Evolutionary conservation across 2,329 filamentous ascomycete genomes (phyloP).

Genomic region (Knufia petricola): DNA sequence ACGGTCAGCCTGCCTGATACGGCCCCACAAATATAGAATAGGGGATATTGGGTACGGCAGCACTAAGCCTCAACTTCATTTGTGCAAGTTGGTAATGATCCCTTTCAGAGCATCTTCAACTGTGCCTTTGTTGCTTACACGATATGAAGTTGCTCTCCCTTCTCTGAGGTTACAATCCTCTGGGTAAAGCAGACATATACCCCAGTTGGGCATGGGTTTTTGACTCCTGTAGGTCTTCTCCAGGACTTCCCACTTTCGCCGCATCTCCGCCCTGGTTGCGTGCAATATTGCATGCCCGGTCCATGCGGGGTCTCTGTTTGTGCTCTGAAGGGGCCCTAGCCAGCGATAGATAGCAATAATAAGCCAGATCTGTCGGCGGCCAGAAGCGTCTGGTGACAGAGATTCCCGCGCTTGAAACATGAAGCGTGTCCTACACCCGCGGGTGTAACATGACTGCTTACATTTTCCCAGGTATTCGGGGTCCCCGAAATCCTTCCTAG

Average conservation of each 20-base stretch:
- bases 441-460: constrained; percentile 21
- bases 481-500: constrained; percentile 16
- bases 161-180: constrained; percentile 20
- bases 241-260: constrained; percentile 18
- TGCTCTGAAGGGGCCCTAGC: constrained; percentile 20
- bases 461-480: constrained; percentile 16
- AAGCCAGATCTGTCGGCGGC: constrained; percentile 22
- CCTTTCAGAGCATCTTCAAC: constrained; percentile 7
- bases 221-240: constrained; percentile 13
- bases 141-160: background rate
- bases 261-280: constrained; percentile 20
- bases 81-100: background rate
- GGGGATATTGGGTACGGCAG: too few relatives aligned
- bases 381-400: constrained; percentile 21
- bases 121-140: background rate
- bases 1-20: too few relatives aligned
- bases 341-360: constrained; percentile 23
- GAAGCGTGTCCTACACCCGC: constrained; percentile 22
- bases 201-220: constrained; percentile 23
- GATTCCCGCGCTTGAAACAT: constrained; percentile 24
- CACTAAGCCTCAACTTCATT: background rate
- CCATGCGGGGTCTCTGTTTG: constrained; percentile 15
- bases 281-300: constrained; percentile 18
- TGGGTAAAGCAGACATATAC: constrained; percentile 20
- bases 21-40: too few relatives aligned